Evolutionary conservation across 1,139 yeast species (phyloP).

Genomic region (Pneumocystis jirovecii): DNA sequence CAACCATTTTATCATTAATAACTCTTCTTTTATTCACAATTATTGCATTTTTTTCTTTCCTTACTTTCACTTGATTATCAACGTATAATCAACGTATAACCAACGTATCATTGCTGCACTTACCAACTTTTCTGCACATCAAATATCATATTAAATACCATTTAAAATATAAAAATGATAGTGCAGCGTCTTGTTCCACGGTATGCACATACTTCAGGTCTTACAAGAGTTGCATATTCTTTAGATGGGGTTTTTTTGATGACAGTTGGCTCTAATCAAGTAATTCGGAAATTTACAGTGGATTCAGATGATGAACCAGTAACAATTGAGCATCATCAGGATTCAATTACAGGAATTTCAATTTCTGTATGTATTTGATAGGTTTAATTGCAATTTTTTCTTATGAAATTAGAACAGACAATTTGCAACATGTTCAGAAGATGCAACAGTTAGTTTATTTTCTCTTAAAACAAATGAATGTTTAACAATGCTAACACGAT

Average conservation of each 20-base stretch:
- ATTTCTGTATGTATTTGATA: conserved; percentile 10
- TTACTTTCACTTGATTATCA: neutral
- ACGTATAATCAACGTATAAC: neutral
- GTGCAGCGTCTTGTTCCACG: conserved; percentile 10
- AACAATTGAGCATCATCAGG: conserved; percentile 22
- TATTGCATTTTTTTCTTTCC: neutral
- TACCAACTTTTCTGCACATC: neutral
- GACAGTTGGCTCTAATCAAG: conserved; percentile 26
- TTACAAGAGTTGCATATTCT: conserved; percentile 24
- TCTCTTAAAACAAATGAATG: conserved; percentile 18
- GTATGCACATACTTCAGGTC: conserved; percentile 27
- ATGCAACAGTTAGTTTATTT: conserved; percentile 25
- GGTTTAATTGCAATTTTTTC: neutral
- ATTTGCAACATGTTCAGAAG: conserved; percentile 26
- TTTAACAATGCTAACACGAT: conserved; percentile 20
- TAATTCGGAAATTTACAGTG: conserved; percentile 24
- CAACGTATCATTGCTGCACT: neutral
- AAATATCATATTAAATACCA: neutral
- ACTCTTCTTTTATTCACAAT: too few relatives aligned
- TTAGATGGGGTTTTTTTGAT: conserved; percentile 23
- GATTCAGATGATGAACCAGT: conserved; percentile 22
- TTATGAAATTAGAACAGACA: conserved; percentile 11
- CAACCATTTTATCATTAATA: too few relatives aligned
- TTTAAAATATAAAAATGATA: neutral
- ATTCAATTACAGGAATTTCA: conserved; percentile 17